phyloP scores from a whole-genome alignment of 345 rosid genomes.

The Draba incana region DNA sequence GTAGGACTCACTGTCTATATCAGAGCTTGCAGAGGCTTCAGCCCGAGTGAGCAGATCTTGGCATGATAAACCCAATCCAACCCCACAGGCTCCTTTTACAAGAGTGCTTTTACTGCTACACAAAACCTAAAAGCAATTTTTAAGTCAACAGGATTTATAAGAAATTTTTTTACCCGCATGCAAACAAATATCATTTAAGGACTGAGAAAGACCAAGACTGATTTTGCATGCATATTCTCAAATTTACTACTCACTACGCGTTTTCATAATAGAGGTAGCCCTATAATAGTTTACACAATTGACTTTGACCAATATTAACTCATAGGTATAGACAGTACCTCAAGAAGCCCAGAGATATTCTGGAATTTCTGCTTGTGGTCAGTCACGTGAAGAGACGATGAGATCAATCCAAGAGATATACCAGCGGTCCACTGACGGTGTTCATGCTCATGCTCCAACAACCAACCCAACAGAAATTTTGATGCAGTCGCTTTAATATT shows the following conservation, averaged over 20 bases:
- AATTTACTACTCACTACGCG: slow-evolving; percentile 11
- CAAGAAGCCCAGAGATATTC: slow-evolving; percentile 69
- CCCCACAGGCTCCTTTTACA: slow-evolving; percentile 91
- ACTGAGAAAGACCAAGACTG: slow-evolving; percentile 24
- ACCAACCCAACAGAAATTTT: slow-evolving; percentile 75
- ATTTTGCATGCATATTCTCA: slow-evolving; percentile 12
- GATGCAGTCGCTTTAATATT: slow-evolving; percentile 73
- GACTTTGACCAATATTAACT: slow-evolving; percentile 14
- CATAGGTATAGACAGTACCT: slow-evolving; percentile 53
- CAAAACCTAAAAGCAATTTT: slow-evolving; percentile 65
- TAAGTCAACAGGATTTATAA: slow-evolving; percentile 20
- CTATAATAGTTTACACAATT: background rate
- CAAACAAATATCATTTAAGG: background rate
- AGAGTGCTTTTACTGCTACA: slow-evolving; percentile 76
- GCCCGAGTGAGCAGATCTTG: slow-evolving; percentile 71
- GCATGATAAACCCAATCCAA: slow-evolving; percentile 88
- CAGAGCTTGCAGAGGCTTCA: slow-evolving; percentile 50
- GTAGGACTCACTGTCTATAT: slow-evolving; percentile 53
- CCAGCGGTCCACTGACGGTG: slow-evolving; percentile 96
- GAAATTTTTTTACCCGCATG: background rate
- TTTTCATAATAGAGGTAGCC: slow-evolving; percentile 3
- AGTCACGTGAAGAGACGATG: slow-evolving; percentile 75
- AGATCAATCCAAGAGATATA: slow-evolving; percentile 85
- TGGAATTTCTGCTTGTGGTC: slow-evolving; percentile 80
- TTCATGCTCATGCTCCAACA: slow-evolving; percentile 84